Conservation (phyloP, 129 eudicot genomes). For the Saposhnikovia divaricata region DNA sequence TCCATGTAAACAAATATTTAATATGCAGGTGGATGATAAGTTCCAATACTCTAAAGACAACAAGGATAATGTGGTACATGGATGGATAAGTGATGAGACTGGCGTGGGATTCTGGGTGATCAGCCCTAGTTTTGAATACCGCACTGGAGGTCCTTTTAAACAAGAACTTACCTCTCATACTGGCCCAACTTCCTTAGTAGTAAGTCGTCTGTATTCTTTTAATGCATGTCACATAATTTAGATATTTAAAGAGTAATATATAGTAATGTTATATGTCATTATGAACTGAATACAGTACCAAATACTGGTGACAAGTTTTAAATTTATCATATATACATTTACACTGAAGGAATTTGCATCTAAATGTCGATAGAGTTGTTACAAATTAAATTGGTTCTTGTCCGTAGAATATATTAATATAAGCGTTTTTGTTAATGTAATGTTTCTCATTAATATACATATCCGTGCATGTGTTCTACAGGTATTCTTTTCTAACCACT, state of each 20-base stretch:
- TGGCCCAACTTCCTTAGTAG: conserved; percentile 34
- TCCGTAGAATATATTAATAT: neutral
- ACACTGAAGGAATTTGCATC: too few relatives aligned
- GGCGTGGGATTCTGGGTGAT: conserved; percentile 45
- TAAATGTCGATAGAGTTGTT: too few relatives aligned
- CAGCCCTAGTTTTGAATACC: conserved; percentile 42
- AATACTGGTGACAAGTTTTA: too few relatives aligned
- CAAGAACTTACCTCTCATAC: conserved; percentile 47
- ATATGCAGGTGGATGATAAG: conserved; percentile 54
- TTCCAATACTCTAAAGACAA: conserved; percentile 42
- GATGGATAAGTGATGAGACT: conserved; percentile 34
- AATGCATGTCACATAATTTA: neutral
- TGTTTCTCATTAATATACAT: neutral
- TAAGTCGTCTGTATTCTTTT: conserved; percentile 13
- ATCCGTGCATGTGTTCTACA: conserved; percentile 1
- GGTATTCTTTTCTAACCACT: conserved; percentile 35
- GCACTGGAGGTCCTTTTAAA: conserved; percentile 42
- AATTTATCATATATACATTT: too few relatives aligned
- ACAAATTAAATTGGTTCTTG: neutral
- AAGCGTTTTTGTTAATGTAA: neutral
- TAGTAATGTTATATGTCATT: too few relatives aligned
- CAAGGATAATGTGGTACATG: conserved; percentile 38
- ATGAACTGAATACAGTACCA: too few relatives aligned
- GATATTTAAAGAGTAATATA: too few relatives aligned
- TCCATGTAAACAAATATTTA: neutral